These are phyloP conservation scores for Candida maltosa DNA, from an alignment of 805 yeast genomes.

Conservation along the genomic window DNA sequence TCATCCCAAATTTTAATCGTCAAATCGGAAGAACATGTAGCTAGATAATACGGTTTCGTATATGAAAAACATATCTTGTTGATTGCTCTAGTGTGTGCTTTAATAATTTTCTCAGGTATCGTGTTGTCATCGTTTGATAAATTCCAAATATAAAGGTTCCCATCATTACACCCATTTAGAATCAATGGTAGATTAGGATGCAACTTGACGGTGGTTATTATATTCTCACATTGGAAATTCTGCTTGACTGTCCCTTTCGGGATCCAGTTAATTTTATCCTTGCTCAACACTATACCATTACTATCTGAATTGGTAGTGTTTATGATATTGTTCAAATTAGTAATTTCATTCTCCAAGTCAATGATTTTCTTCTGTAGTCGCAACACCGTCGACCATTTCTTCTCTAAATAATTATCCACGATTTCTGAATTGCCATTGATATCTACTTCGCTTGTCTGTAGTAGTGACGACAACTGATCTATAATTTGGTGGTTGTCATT, in stretches of 20 bases:
- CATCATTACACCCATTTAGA: slow-evolving; percentile 69
- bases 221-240: slow-evolving; percentile 51
- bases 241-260: slow-evolving; percentile 50
- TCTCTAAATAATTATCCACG: slow-evolving; percentile 51
- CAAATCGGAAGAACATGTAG: slow-evolving; percentile 52
- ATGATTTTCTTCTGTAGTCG: slow-evolving; percentile 71
- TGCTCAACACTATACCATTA: slow-evolving; percentile 9
- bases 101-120: slow-evolving; percentile 57
- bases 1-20: slow-evolving; percentile 72
- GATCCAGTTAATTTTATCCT: slow-evolving; percentile 53
- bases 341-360: slow-evolving; percentile 62
- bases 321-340: slow-evolving; percentile 45
- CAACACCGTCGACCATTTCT: slow-evolving; percentile 85
- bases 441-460: slow-evolving; percentile 18
- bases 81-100: slow-evolving; percentile 75
- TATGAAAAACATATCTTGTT: slow-evolving; percentile 55
- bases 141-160: slow-evolving; percentile 73
- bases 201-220: slow-evolving; percentile 60
- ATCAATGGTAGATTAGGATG: slow-evolving; percentile 74
- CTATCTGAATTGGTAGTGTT: slow-evolving; percentile 22
- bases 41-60: slow-evolving; percentile 27
- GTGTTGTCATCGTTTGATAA: slow-evolving; percentile 48
- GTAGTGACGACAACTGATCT: slow-evolving; percentile 10
- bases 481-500: slow-evolving; percentile 9
- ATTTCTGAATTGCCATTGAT: too few relatives aligned